Evolutionary conservation across 2,329 filamentous ascomycete genomes (phyloP).

Genomic region (Colletotrichum sp.): DNA sequence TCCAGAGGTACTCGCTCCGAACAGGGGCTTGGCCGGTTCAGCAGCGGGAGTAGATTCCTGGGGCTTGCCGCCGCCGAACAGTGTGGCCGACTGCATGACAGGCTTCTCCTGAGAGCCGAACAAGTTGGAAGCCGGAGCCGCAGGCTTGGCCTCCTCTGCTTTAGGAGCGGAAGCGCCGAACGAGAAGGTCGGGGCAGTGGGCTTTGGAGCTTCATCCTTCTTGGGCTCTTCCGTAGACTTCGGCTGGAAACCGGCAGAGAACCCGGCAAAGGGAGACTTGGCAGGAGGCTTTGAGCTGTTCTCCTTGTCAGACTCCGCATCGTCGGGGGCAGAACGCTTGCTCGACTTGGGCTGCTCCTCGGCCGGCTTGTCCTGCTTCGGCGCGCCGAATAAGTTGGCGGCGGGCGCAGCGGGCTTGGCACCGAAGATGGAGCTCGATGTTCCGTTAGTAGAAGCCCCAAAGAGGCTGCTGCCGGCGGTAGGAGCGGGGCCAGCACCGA

Average conservation of each 20-base stretch:
- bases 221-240: constrained; percentile 32
- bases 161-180: constrained; percentile 20
- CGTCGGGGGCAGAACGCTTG: constrained; percentile 24
- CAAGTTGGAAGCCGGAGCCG: constrained; percentile 27
- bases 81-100: constrained; percentile 33
- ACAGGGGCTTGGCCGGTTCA: constrained; percentile 31
- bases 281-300: constrained; percentile 42
- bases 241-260: constrained; percentile 35
- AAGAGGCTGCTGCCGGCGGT: constrained; percentile 23
- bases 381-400: constrained; percentile 40
- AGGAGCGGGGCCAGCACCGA: constrained; percentile 41
- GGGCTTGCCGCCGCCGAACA: constrained; percentile 45
- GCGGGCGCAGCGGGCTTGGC: constrained; percentile 36
- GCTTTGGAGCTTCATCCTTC: constrained; percentile 11
- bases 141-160: constrained; percentile 10
- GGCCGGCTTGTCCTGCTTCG: constrained; percentile 34
- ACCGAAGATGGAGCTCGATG: constrained; percentile 39
- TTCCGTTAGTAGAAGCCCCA: constrained; percentile 27
- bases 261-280: constrained; percentile 28
- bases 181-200: constrained; percentile 14
- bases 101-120: constrained; percentile 26
- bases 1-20: constrained; percentile 21
- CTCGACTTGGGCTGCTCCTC: constrained; percentile 27
- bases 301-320: constrained; percentile 50
- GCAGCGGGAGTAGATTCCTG: constrained; percentile 28